Evolutionary conservation across 257 asterid genomes (phyloP).

Genomic region (Ophiorrhiza pumila): DNA sequence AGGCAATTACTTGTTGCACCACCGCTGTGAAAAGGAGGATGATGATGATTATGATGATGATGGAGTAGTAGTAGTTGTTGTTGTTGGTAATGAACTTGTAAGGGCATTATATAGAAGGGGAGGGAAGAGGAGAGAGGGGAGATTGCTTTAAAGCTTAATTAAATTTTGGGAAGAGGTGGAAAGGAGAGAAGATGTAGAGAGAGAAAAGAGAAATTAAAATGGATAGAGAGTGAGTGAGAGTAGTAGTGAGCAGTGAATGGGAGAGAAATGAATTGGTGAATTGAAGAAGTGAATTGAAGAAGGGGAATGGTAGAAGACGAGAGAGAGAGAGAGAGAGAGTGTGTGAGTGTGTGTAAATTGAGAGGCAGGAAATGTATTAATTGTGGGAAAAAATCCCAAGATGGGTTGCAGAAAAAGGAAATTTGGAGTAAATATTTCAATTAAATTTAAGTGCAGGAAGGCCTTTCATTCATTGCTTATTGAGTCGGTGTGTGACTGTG

Average conservation of each 20-base stretch:
- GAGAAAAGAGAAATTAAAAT: not conserved
- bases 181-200: constrained; percentile 13
- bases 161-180: constrained; percentile 27
- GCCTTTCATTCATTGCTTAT: constrained; percentile 58
- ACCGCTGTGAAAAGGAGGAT: not conserved
- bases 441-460: constrained; percentile 50
- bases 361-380: constrained; percentile 46
- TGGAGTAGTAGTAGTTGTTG: not conserved
- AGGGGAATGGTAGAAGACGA: constrained; percentile 31
- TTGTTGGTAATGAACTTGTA: constrained; percentile 24
- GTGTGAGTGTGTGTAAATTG: constrained; percentile 34
- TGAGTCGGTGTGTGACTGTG: constrained; percentile 35
- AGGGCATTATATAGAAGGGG: constrained; percentile 35
- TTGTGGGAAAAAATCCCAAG: constrained; percentile 53
- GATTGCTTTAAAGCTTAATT: constrained; percentile 34
- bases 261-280: constrained; percentile 18
- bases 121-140: constrained; percentile 20
- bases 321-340: too few species aligned
- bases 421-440: constrained; percentile 58
- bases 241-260: not conserved
- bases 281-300: constrained; percentile 15
- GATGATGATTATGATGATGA: not conserved
- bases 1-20: not conserved
- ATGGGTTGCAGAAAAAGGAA: constrained; percentile 55
- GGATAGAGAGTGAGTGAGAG: constrained; percentile 9